phyloP scores from a whole-genome alignment of 371 early-diverging fungal genomes.

The Mortierella sp. region DNA sequence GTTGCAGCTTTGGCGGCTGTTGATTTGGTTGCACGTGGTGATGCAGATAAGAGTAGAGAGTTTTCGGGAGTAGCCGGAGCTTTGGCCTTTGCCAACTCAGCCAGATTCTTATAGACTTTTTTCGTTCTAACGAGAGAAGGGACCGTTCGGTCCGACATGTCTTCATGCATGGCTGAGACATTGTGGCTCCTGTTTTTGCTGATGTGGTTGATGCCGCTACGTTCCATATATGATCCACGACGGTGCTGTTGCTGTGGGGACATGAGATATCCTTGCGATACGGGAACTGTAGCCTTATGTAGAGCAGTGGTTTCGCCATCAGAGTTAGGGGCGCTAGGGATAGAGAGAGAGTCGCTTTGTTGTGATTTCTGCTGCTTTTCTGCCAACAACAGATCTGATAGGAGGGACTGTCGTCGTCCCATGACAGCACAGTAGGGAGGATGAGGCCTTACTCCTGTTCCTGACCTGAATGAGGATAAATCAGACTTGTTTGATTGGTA shows the following conservation, averaged over 20 bases:
- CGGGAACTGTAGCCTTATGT: background rate
- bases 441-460: background rate
- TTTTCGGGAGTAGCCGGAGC: background rate
- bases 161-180: background rate
- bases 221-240: background rate
- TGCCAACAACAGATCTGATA: slow-evolving; percentile 31
- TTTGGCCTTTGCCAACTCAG: slow-evolving; percentile 14
- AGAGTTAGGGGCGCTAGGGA: slow-evolving; percentile 13
- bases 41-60: background rate
- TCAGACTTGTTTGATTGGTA: background rate
- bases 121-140: slow-evolving; percentile 25
- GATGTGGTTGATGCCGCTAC: background rate
- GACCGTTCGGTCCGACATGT: background rate
- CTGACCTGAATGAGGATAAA: background rate
- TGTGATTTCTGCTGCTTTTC: slow-evolving; percentile 28
- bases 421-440: background rate
- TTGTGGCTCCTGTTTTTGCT: background rate
- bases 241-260: background rate
- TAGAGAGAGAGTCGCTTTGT: background rate
- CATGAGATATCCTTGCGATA: slow-evolving; percentile 1
- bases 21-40: background rate
- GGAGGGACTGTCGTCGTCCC: slow-evolving; percentile 26
- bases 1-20: background rate
- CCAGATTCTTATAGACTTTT: slow-evolving; percentile 34
- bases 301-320: slow-evolving; percentile 14